Evolutionary conservation across 306 rosid genomes (phyloP).

Genomic region (Fagus sylvatica): DNA sequence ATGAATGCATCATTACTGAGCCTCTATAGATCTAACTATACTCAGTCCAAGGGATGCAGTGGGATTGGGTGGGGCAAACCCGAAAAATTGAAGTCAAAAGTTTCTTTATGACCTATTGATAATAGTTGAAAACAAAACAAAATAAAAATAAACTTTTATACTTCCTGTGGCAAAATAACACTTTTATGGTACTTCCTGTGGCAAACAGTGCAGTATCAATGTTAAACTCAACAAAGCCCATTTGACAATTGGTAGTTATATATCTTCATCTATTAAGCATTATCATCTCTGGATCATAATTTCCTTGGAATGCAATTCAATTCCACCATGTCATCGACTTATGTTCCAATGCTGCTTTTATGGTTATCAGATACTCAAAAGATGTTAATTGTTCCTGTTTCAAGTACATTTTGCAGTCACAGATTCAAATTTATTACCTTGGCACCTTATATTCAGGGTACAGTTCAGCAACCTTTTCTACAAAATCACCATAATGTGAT

Average conservation of each 20-base stretch:
- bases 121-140: background rate
- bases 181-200: background rate
- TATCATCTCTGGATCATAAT: background rate
- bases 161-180: too few relatives aligned
- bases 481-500: constrained; percentile 82
- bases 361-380: background rate
- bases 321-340: background rate
- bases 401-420: background rate
- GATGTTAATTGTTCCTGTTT: background rate
- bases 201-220: background rate
- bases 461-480: constrained; percentile 73
- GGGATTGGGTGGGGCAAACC: background rate
- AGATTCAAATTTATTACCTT: constrained; percentile 43
- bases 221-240: background rate
- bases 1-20: too few relatives aligned
- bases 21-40: background rate
- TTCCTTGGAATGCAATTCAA: background rate
- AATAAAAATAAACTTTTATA: too few relatives aligned
- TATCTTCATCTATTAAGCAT: background rate
- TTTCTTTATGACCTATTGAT: background rate
- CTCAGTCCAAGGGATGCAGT: background rate
- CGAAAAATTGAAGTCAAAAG: background rate
- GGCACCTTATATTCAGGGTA: constrained; percentile 75
- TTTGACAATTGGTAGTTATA: background rate
- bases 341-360: background rate